A percentile compares a stretch with the other conserved stretches of the same genome.
These are phyloP conservation scores for Colletotrichum sojae DNA, from an alignment of 2,329 filamentous ascomycete species.

Conservation along the genomic window DNA sequence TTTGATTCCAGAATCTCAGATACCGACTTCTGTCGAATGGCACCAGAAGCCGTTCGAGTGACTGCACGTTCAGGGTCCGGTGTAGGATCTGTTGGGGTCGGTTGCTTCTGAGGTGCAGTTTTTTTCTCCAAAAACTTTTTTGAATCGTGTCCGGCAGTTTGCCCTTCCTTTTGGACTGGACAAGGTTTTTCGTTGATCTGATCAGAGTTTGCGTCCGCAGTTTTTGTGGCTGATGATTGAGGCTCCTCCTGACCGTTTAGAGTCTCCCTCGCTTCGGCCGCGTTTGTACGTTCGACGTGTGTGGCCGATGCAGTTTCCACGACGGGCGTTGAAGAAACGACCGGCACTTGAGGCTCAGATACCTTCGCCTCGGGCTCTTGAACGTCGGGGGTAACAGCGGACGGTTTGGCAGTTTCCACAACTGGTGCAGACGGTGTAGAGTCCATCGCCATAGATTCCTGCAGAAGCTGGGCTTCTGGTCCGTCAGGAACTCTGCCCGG, in stretches of 20 bases:
- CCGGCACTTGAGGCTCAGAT: not conserved
- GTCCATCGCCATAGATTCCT: constrained; percentile 54
- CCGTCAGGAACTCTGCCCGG: constrained; percentile 45
- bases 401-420: constrained; percentile 34
- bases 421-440: constrained; percentile 32
- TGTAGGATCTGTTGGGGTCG: constrained; percentile 43
- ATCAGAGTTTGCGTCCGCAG: constrained; percentile 48
- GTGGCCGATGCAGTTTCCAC: not conserved
- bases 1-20: constrained; percentile 75
- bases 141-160: too few relatives aligned
- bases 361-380: constrained; percentile 1
- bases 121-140: too few relatives aligned
- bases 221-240: constrained; percentile 50
- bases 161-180: constrained; percentile 8
- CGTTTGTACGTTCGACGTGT: constrained; percentile 6
- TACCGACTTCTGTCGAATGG: constrained; percentile 79
- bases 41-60: constrained; percentile 78
- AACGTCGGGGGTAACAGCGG: constrained; percentile 1
- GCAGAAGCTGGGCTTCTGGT: constrained; percentile 61
- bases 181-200: constrained; percentile 39
- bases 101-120: constrained; percentile 27
- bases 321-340: not conserved
- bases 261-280: constrained; percentile 45
- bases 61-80: constrained; percentile 68
- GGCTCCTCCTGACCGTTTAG: constrained; percentile 55